These are phyloP conservation scores for Pestalotiopsis sp. DNA, from an alignment of 2,329 filamentous ascomycete genomes.

Conservation along the genomic window DNA sequence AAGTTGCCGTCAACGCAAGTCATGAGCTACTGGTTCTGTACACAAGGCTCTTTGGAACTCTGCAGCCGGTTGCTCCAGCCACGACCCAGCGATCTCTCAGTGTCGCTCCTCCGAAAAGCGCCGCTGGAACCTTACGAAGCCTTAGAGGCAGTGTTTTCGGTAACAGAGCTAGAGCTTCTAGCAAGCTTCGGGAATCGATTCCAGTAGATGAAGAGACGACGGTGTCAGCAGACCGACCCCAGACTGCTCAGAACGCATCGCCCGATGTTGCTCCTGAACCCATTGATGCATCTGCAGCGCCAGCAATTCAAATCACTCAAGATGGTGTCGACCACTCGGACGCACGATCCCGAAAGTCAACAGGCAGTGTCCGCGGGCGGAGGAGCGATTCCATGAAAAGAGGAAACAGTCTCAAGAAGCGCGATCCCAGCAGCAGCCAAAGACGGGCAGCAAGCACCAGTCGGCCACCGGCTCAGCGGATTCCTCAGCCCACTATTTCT, in stretches of 20 bases:
- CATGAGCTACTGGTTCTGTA: conserved; percentile 84
- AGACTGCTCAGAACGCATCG: conserved; percentile 41
- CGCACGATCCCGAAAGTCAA: conserved; percentile 33
- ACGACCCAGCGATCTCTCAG: conserved; percentile 37
- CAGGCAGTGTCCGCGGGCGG: conserved; percentile 36
- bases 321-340: conserved; percentile 52
- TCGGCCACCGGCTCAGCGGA: conserved; percentile 36
- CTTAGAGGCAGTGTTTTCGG: conserved; percentile 78
- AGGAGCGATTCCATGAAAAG: conserved; percentile 49
- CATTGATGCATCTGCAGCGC: conserved; percentile 56
- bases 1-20: conserved; percentile 84
- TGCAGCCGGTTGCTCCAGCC: conserved; percentile 39
- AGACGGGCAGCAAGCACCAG: conserved; percentile 45
- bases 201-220: conserved; percentile 26
- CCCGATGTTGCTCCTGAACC: conserved; percentile 24
- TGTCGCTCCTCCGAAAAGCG: conserved; percentile 61
- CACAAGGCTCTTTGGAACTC: conserved; percentile 70
- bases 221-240: conserved; percentile 35
- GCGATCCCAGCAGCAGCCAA: conserved; percentile 51
- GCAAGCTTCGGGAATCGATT: conserved; percentile 26
- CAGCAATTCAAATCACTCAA: conserved; percentile 75
- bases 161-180: conserved; percentile 42
- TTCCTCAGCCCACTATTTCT: conserved; percentile 33
- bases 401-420: conserved; percentile 51
- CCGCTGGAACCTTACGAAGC: conserved; percentile 70